Conservation (phyloP, 305 asterid species). For the Solanum hybrid region DNA sequence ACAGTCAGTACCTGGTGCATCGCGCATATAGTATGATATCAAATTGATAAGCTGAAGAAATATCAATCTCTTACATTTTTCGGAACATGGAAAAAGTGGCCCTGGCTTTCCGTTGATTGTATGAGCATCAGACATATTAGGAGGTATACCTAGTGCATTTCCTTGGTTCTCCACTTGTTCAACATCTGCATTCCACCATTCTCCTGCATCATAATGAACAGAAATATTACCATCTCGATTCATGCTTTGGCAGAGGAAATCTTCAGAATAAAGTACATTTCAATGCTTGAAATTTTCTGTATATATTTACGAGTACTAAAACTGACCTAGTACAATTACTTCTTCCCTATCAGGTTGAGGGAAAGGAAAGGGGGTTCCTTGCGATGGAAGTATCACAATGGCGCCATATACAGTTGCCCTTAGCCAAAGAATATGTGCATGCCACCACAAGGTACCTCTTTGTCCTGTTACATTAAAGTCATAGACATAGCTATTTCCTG, state of each 20-base stretch:
- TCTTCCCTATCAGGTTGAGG: conserved; percentile 26
- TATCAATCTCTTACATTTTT: conserved; percentile 14
- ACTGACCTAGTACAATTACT: conserved; percentile 22
- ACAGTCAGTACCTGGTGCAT: neutral
- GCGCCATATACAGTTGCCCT: conserved; percentile 31
- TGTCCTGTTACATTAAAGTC: conserved; percentile 33
- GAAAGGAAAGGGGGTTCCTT: conserved; percentile 24
- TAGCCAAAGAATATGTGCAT: conserved; percentile 25
- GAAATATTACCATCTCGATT: neutral
- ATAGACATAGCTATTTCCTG: conserved; percentile 19
- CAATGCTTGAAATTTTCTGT: neutral
- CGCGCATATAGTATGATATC: neutral
- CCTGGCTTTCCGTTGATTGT: conserved; percentile 28
- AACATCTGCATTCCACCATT: conserved; percentile 30
- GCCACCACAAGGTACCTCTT: conserved; percentile 20
- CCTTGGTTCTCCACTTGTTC: conserved; percentile 24
- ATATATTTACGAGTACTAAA: neutral
- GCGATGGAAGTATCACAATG: conserved; percentile 20
- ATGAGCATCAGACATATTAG: conserved; percentile 23
- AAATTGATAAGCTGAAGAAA: neutral
- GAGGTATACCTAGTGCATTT: conserved; percentile 20
- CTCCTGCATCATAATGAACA: conserved; percentile 12
- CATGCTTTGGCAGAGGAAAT: neutral
- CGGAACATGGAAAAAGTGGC: conserved; percentile 24
- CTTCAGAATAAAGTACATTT: neutral